These are phyloP conservation scores for Protostelium mycophagum DNA, from an alignment of 78 protist species.

Conservation along the genomic window DNA sequence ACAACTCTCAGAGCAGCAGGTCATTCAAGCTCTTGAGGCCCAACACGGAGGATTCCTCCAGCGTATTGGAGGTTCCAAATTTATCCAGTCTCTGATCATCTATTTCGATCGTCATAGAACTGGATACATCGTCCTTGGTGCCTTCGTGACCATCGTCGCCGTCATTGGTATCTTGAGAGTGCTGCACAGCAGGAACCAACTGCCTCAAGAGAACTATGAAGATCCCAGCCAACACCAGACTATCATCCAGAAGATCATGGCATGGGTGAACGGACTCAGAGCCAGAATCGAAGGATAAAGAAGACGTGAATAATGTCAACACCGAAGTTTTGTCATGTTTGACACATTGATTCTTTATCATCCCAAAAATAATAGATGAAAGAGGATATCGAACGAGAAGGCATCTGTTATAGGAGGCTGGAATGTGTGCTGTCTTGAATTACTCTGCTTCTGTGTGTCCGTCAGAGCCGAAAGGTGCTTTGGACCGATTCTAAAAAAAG, in stretches of 20 bases:
- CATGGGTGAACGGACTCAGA: no score
- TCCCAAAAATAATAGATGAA: no score
- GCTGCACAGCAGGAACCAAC: neutral
- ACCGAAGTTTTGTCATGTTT: no score
- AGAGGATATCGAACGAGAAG: no score
- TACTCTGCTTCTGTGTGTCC: no score
- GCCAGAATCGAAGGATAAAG: no score
- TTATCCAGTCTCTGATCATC: neutral
- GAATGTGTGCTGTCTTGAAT: no score
- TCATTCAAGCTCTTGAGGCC: neutral
- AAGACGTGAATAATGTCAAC: no score
- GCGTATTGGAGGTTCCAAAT: neutral
- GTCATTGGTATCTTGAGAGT: neutral
- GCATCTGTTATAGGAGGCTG: no score
- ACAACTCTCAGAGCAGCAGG: neutral
- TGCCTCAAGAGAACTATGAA: neutral
- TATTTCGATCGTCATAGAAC: neutral
- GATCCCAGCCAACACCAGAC: neutral
- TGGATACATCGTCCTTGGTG: neutral
- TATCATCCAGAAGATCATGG: neutral
- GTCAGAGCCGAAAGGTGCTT: no score
- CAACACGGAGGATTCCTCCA: neutral
- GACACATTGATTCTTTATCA: no score
- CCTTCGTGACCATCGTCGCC: neutral
- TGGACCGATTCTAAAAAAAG: no score